These are phyloP conservation scores for Epichloe festucae DNA, from an alignment of 2,329 filamentous ascomycete genomes.

Conservation along the genomic window DNA sequence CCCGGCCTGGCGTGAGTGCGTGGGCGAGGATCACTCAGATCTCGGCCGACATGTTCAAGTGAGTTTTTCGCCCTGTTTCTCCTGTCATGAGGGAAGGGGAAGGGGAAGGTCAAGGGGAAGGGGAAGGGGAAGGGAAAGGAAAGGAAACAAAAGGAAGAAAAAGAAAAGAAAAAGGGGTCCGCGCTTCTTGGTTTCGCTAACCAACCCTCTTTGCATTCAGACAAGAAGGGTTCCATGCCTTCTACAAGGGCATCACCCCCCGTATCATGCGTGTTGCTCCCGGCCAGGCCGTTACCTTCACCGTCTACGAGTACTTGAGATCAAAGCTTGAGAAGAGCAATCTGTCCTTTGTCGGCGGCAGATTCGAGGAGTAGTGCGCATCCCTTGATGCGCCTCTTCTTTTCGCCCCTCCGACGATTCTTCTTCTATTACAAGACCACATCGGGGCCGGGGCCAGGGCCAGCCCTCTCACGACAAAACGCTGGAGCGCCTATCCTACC, in stretches of 20 bases:
- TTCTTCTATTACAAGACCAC: background rate
- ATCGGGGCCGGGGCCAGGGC: background rate
- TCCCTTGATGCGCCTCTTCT: background rate
- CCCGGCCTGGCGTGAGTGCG: constrained; percentile 68
- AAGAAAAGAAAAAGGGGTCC: background rate
- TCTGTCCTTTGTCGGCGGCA: constrained; percentile 43
- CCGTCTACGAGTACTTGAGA: constrained; percentile 68
- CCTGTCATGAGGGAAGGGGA: background rate
- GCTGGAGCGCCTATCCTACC: background rate
- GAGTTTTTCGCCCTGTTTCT: constrained; percentile 11
- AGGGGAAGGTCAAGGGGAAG: too few relatives aligned
- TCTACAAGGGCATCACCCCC: constrained; percentile 98
- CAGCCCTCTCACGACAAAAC: background rate
- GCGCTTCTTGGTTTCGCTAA: background rate
- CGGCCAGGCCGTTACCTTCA: constrained; percentile 70
- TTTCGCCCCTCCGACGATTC: background rate
- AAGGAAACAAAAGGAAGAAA: background rate
- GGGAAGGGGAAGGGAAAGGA: background rate
- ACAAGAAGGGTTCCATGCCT: constrained; percentile 85
- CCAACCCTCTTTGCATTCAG: constrained; percentile 27
- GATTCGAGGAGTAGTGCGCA: constrained; percentile 49
- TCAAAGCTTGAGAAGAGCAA: constrained; percentile 57
- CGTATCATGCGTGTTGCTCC: constrained; percentile 95
- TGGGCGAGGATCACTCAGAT: constrained; percentile 67
- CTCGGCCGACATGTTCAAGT: constrained; percentile 73